Conservation (phyloP, 768 basidiomycete species). For the Rossbeevera mucosa region DNA sequence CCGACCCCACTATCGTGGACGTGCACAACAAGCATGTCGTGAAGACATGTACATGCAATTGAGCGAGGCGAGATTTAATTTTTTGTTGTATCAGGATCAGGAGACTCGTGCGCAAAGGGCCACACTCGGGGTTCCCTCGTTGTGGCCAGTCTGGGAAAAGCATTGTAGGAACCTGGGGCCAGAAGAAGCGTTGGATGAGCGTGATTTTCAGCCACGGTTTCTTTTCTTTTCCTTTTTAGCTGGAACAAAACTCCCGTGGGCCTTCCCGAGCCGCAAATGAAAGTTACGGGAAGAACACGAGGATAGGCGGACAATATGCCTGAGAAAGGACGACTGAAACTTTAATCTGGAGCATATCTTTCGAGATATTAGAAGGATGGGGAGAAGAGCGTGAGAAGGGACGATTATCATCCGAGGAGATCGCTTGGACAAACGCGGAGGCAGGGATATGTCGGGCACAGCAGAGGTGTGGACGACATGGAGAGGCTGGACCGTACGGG, state of each 20-base stretch:
- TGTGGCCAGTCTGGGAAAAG: not conserved
- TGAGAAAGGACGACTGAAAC: conserved; percentile 7
- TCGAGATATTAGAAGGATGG: conserved; percentile 7
- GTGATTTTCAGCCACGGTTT: not conserved
- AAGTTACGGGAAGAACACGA: conserved; percentile 14
- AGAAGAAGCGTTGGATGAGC: not conserved
- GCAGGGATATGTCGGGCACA: conserved; percentile 16
- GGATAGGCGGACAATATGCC: conserved; percentile 3
- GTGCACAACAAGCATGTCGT: not conserved
- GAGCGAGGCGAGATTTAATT: not conserved
- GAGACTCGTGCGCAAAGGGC: not conserved
- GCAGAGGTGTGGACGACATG: not conserved
- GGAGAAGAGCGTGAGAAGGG: conserved; percentile 3
- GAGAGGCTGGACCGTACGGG: conserved; percentile 4
- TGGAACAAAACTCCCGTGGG: not conserved
- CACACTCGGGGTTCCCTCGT: not conserved
- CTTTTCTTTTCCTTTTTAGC: too few relatives aligned
- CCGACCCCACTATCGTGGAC: not conserved
- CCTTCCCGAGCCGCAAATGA: conserved; percentile 1
- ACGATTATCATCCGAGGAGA: conserved; percentile 23
- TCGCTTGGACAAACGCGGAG: conserved; percentile 7
- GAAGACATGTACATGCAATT: not conserved
- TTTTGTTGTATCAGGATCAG: not conserved
- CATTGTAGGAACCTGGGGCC: conserved; percentile 2
- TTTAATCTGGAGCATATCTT: conserved; percentile 17